Conservation (phyloP, 1,139 yeast genomes). For the Petasospora rhodanensis region DNA sequence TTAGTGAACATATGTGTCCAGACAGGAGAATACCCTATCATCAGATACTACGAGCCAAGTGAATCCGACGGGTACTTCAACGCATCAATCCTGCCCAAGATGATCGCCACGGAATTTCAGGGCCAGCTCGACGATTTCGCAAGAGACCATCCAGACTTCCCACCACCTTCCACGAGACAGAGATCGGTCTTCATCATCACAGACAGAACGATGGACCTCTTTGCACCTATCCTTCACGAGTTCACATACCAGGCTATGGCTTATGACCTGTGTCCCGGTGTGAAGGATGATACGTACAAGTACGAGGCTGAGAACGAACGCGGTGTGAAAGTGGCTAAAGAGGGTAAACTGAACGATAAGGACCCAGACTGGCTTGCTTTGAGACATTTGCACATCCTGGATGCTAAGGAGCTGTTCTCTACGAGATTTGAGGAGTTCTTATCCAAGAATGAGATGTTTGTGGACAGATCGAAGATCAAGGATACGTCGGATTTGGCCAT, state of each 20-base stretch:
- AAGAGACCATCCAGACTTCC: constrained; percentile 59
- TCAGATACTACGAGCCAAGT: constrained; percentile 60
- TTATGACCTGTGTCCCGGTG: constrained; percentile 49
- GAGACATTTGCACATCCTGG: constrained; percentile 74
- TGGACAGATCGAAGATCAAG: constrained; percentile 57
- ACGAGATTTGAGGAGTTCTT: constrained; percentile 63
- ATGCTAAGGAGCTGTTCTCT: constrained; percentile 61
- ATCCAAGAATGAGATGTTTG: constrained; percentile 66
- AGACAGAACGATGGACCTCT: constrained; percentile 80
- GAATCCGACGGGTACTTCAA: constrained; percentile 38
- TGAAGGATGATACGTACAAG: constrained; percentile 47
- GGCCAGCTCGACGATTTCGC: constrained; percentile 70
- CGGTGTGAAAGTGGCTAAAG: constrained; percentile 46
- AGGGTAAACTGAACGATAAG: constrained; percentile 49
- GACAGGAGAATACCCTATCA: constrained; percentile 85
- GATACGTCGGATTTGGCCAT: constrained; percentile 59
- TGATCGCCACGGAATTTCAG: constrained; percentile 74
- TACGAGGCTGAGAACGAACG: constrained; percentile 60
- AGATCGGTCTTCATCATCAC: constrained; percentile 71
- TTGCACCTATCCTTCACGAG: constrained; percentile 85
- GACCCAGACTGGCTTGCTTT: constrained; percentile 75
- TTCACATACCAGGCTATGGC: constrained; percentile 95
- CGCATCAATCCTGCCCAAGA: constrained; percentile 63
- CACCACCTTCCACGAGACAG: constrained; percentile 51
- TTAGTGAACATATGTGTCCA: constrained; percentile 69